Evolutionary conservation across 495 filamentous ascomycete genomes (phyloP).

Genomic region (Penicillium malachiteum): DNA sequence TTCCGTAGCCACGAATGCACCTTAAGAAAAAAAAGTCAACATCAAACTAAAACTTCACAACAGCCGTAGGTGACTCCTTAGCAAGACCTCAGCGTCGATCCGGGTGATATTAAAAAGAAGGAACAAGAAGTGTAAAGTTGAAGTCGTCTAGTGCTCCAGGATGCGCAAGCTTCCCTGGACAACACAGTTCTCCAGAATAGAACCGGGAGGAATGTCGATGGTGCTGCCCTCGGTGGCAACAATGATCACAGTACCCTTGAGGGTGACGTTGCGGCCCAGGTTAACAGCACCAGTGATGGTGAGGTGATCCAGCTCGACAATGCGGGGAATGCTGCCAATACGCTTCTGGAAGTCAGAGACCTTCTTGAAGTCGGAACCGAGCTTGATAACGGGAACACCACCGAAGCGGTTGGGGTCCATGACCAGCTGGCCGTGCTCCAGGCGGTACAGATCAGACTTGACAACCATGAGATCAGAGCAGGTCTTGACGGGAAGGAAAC

Average conservation of each 20-base stretch:
- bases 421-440: conserved; percentile 96
- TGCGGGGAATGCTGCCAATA: conserved; percentile 93
- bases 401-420: conserved; percentile 96
- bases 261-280: conserved; percentile 86
- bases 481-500: conserved; percentile 99
- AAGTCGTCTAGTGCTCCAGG: conserved; percentile 72
- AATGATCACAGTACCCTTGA: conserved; percentile 99
- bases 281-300: conserved; percentile 98
- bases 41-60: background rate
- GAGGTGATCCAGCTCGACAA: conserved; percentile 95
- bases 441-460: conserved; percentile 99
- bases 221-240: conserved; percentile 97
- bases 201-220: conserved; percentile 96
- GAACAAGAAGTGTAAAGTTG: background rate
- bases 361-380: conserved; percentile 99
- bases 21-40: conserved; percentile 21
- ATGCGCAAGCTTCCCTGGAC: conserved; percentile 96
- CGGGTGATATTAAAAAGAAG: background rate
- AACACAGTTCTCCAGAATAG: conserved; percentile 96
- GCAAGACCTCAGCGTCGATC: background rate
- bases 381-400: conserved; percentile 98
- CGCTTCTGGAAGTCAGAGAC: conserved; percentile 99
- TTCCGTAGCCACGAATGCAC: conserved; percentile 34
- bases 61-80: background rate
- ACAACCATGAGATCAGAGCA: conserved; percentile 99